A percentile compares a stretch with the other conserved stretches of the same genome.
Evolutionary conservation across 768 basidiomycete species (phyloP).

Genomic region (Hericium erinaceus): DNA sequence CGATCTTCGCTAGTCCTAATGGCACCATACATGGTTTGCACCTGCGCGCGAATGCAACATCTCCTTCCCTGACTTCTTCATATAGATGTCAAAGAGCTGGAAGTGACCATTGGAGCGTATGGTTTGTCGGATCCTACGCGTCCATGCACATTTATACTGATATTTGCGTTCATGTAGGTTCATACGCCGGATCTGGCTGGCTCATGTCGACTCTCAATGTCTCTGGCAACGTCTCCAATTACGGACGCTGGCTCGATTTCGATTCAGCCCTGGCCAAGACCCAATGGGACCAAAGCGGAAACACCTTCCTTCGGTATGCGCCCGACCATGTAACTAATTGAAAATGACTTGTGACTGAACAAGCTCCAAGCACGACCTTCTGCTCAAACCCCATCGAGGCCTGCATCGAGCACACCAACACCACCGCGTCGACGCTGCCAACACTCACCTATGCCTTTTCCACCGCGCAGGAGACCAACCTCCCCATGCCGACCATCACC

Average conservation of each 20-base stretch:
- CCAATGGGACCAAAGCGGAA: constrained; percentile 46
- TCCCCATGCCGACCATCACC: constrained; percentile 49
- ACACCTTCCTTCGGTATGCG: constrained; percentile 39
- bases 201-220: constrained; percentile 40
- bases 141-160: too few relatives aligned
- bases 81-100: constrained; percentile 45
- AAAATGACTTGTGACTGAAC: background rate
- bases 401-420: constrained; percentile 50
- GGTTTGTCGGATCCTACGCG: constrained; percentile 27
- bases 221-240: constrained; percentile 25
- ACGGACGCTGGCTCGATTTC: constrained; percentile 61
- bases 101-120: constrained; percentile 48
- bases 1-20: constrained; percentile 47
- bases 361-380: constrained; percentile 37
- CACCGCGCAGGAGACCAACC: constrained; percentile 31
- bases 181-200: constrained; percentile 58
- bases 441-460: constrained; percentile 37
- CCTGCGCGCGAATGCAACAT: background rate
- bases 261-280: constrained; percentile 51
- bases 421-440: constrained; percentile 25
- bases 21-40: constrained; percentile 50
- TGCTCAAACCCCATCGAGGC: constrained; percentile 58
- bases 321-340: background rate
- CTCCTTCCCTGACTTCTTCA: background rate
- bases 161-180: constrained; percentile 32